Evolutionary conservation across 2,329 filamentous ascomycete genomes (phyloP), one percentile per base, ranked within the genome.

Genomic region (Tolypocladium nubicola): DNA sequence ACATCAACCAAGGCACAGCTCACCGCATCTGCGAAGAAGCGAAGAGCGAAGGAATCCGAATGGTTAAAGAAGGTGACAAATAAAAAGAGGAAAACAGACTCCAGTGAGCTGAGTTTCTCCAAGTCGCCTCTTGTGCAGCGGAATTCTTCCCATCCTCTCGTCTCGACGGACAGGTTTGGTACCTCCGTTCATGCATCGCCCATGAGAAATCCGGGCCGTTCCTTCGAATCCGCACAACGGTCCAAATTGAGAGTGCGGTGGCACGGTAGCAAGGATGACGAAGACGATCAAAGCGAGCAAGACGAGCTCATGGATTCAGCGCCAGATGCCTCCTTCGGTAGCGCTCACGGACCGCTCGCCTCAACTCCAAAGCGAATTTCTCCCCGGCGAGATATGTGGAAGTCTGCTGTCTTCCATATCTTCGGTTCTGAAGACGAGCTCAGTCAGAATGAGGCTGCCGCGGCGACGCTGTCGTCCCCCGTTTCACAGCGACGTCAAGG

Each of bases 41-140:
- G 67, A 56, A 63, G 66, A 30, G 64, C 61, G 10, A 63, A 56
- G 16, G 61, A 62, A 10, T 67, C 68, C 9, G 65, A 67, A 5
- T 73, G 71, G 71, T 57, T 73, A 9, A 72, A 65, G 50, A 65
- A 65, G 39, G 53, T 63, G 39, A 58, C 66, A 16, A 61, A 49
- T 26, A 74, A 74, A 57, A 69, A 65, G 57, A 63, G 52, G 23
- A 61, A 60, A 13, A 61, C 61, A n/a, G 61, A 63, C 59, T 58
- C 14, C 53, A 50, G 35, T 35, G 26, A 58, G 4, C 38, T n/a
- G 30, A 37, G 26, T 16, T 49, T 52, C 16, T 40, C 40, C 26
- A 38, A 45, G 10, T 43, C 52, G n/a, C 43, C 55, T 14, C 6
- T 53, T 2, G 21, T 41, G 3, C 52, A 52, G 14, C 61, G 59